A percentile compares a stretch with the other conserved stretches of the same genome.
These are phyloP conservation scores for Candida tibetensis DNA, from an alignment of 805 yeast species.

Conservation along the genomic window DNA sequence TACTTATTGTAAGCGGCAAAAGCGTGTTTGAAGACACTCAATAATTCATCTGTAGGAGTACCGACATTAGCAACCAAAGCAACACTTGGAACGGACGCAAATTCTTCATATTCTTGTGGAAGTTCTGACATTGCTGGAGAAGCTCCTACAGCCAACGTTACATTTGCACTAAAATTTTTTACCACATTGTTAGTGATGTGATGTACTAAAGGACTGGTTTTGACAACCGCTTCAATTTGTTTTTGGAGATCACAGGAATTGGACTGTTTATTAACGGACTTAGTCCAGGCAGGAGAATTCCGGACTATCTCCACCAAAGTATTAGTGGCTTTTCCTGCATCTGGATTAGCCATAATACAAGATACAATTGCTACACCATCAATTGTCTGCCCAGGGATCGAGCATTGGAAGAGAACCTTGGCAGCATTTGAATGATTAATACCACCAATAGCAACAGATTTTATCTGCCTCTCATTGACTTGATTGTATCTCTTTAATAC, in stretches of 20 bases:
- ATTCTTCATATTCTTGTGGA: constrained; percentile 61
- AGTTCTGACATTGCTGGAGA: constrained; percentile 89
- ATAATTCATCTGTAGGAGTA: constrained; percentile 49
- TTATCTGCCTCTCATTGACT: constrained; percentile 35
- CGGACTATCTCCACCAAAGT: constrained; percentile 29
- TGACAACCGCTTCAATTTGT: constrained; percentile 14
- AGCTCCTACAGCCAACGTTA: constrained; percentile 77
- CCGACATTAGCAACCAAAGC: constrained; percentile 75
- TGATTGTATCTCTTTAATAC: constrained; percentile 34
- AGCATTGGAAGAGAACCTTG: constrained; percentile 52
- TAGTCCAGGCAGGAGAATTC: constrained; percentile 17
- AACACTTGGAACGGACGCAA: constrained; percentile 53
- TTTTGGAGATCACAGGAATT: not conserved
- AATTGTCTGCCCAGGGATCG: constrained; percentile 43
- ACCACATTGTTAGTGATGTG: constrained; percentile 90
- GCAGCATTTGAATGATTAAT: constrained; percentile 61
- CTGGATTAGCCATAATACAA: constrained; percentile 65
- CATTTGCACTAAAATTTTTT: constrained; percentile 83
- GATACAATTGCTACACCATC: constrained; percentile 93
- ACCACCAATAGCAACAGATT: constrained; percentile 81
- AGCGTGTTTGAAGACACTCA: constrained; percentile 49
- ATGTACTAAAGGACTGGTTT: constrained; percentile 64
- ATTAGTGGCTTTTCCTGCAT: constrained; percentile 52
- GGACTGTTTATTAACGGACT: not conserved
- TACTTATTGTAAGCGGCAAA: constrained; percentile 53